Evolutionary conservation across 2,329 filamentous ascomycete species (phyloP), one percentile per base, ranked within the genome.

Genomic region (Phyllosticta citribraziliensis): DNA sequence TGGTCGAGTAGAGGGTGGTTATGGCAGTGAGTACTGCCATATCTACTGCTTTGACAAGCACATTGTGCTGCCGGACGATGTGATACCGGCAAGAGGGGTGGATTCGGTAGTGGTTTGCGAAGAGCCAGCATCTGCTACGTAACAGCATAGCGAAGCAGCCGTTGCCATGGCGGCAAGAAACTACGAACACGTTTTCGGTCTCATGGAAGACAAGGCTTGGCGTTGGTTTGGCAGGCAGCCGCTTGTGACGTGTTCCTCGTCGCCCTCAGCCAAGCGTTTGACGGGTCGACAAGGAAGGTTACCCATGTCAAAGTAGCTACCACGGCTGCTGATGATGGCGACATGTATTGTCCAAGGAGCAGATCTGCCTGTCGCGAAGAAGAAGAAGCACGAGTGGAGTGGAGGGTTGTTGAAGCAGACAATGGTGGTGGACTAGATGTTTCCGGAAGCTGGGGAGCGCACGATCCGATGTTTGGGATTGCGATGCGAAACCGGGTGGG

Each of bases 1-100:
- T 20, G 52, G 22, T 22, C 22, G 3, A 22, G 22, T 3, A 22
- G 22, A 2, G 22, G 2, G 3, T 22, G 22, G 3, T 22, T 22
- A 22, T 22, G 22, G 47, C 1, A n/a, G 14, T 17, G 33, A 52
- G 2, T 50, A 24, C n/a, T 40, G 61, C 14, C 27, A 55, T 8
- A 55, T 64, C 30, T 63, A 56, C 55, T 57, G 55, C 53, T 64
- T 64, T 20, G 63, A 64, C 50, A 52, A 57, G 53, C 54, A 63
- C 30, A 53, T 64, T 25, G 17, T 60, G 33, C 57, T 64, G 6
- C 56, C 60, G 4, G 53, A 53, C 30, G 19, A 27, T 27, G 19
- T 47, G 6, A 2, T 5, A 17, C n/a, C 17, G 17, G 6, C 14
- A n/a, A 47, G 17, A 8, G 5, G 9, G 11, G 12, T 47, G 12